These are phyloP conservation scores for Heritiera fomes DNA, from an alignment of 345 rosid genomes.

Conservation along the genomic window DNA sequence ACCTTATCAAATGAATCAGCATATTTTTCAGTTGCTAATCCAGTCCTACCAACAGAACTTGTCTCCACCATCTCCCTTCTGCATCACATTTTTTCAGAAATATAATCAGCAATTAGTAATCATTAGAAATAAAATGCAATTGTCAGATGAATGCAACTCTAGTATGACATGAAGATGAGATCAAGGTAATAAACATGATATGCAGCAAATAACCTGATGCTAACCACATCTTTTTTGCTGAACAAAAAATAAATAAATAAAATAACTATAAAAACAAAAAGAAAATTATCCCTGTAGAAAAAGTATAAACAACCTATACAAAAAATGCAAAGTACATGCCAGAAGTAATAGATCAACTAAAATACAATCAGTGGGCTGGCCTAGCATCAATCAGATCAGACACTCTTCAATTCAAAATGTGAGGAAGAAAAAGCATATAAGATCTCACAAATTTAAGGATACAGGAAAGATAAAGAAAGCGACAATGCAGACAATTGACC, in stretches of 20 bases:
- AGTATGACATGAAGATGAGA: constrained; percentile 1
- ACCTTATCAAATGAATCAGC: constrained; percentile 86
- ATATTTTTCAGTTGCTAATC: constrained; percentile 41
- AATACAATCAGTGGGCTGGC: not conserved
- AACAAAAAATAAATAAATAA: too few species aligned
- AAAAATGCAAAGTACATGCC: not conserved
- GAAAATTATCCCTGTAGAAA: not conserved
- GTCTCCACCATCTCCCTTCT: constrained; percentile 53
- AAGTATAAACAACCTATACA: not conserved
- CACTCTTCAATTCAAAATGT: not conserved
- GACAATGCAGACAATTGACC: not conserved
- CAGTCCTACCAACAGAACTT: constrained; percentile 39
- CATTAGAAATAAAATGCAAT: constrained; percentile 16
- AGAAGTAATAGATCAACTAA: not conserved
- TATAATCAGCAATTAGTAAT: constrained; percentile 13
- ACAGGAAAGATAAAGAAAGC: not conserved
- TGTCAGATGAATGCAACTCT: not conserved
- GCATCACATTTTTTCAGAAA: constrained; percentile 36
- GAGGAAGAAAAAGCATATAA: not conserved
- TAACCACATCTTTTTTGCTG: not conserved
- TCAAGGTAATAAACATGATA: not conserved
- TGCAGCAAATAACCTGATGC: not conserved
- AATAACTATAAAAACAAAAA: too few species aligned
- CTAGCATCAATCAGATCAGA: not conserved
- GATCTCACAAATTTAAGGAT: not conserved